Percentiles rank a stretch among this genome's conserved stretches.
Conservation (phyloP, 2,329 filamentous ascomycete species). For the Sporothrix schenckii region DNA sequence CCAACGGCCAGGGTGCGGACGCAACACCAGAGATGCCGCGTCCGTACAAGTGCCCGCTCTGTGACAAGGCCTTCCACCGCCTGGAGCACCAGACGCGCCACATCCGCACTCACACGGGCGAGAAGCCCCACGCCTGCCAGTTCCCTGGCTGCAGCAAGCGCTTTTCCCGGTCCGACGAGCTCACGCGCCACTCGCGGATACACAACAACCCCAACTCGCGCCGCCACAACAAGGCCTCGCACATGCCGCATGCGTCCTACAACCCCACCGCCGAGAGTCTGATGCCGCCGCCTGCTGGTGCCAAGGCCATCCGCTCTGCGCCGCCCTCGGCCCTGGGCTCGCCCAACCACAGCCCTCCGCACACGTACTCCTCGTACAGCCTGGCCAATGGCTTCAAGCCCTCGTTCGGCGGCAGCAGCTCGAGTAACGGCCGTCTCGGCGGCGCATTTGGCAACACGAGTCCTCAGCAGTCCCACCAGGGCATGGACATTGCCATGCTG, state of each 20-base stretch:
- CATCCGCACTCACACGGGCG: slow-evolving; percentile 74
- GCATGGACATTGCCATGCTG: slow-evolving; percentile 61
- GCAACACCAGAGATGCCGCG: slow-evolving; percentile 72
- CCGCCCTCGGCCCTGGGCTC: slow-evolving; percentile 84
- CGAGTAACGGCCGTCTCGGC: slow-evolving; percentile 40
- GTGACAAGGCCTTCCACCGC: slow-evolving; percentile 97
- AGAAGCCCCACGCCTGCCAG: slow-evolving; percentile 96
- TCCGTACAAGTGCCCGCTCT: slow-evolving; percentile 97
- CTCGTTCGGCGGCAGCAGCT: slow-evolving; percentile 49
- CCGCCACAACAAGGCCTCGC: slow-evolving; percentile 78
- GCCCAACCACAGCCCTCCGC: slow-evolving; percentile 94
- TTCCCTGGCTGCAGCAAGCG: slow-evolving; percentile 96
- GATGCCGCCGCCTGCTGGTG: slow-evolving; percentile 75
- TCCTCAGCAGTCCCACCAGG: slow-evolving; percentile 46
- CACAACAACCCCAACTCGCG: slow-evolving; percentile 99
- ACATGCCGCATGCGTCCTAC: slow-evolving; percentile 50
- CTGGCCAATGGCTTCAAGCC: slow-evolving; percentile 52
- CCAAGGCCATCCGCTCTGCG: slow-evolving; percentile 83
- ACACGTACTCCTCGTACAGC: slow-evolving; percentile 77
- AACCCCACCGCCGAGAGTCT: slow-evolving; percentile 62
- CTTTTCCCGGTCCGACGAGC: slow-evolving; percentile 93
- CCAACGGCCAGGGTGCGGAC: slow-evolving; percentile 65
- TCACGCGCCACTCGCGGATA: slow-evolving; percentile 95
- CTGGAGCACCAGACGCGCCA: slow-evolving; percentile 90
- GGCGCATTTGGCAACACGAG: slow-evolving; percentile 31